phyloP scores from a whole-genome alignment of 1,284 basidiomycete genomes.

The Pyrrhoderma noxium region DNA sequence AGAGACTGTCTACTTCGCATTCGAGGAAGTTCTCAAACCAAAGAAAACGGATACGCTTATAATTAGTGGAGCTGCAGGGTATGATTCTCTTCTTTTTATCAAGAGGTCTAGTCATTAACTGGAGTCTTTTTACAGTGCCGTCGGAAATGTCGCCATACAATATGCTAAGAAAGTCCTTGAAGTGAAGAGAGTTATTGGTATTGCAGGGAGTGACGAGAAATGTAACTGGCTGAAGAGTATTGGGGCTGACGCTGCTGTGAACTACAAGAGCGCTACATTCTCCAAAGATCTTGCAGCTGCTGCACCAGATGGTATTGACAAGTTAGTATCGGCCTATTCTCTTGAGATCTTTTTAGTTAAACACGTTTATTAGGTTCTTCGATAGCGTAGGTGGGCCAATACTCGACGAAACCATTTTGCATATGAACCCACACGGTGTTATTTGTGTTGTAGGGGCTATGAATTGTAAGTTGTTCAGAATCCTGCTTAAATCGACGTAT shows the following conservation, averaged over 20 bases:
- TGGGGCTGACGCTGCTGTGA: slow-evolving; percentile 38
- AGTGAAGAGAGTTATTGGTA: slow-evolving; percentile 36
- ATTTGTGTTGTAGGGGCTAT: slow-evolving; percentile 38
- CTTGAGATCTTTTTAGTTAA: slow-evolving; percentile 2
- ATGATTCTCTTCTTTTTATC: slow-evolving; percentile 6
- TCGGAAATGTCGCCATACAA: slow-evolving; percentile 27
- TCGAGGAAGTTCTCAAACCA: slow-evolving; percentile 28
- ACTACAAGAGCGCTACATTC: slow-evolving; percentile 34
- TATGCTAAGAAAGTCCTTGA: slow-evolving; percentile 32
- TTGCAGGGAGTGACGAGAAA: slow-evolving; percentile 40
- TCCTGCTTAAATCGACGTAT: neutral
- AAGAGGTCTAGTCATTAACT: neutral
- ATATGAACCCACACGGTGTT: slow-evolving; percentile 32
- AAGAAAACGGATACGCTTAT: slow-evolving; percentile 30
- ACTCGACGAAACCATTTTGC: slow-evolving; percentile 28
- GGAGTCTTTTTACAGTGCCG: slow-evolving; percentile 19
- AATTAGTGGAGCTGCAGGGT: slow-evolving; percentile 32
- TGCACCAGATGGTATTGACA: slow-evolving; percentile 17
- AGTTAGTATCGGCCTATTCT: slow-evolving; percentile 20
- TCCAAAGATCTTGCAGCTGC: slow-evolving; percentile 18
- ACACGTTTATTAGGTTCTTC: slow-evolving; percentile 19
- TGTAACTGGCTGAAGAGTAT: slow-evolving; percentile 36
- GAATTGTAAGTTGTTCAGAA: slow-evolving; percentile 22
- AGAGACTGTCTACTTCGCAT: slow-evolving; percentile 29
- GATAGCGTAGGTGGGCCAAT: slow-evolving; percentile 36